A percentile compares a stretch with the other conserved stretches of the same genome.
phyloP scores from a whole-genome alignment of 805 yeast genomes.

The Huiozyma sinensis region DNA sequence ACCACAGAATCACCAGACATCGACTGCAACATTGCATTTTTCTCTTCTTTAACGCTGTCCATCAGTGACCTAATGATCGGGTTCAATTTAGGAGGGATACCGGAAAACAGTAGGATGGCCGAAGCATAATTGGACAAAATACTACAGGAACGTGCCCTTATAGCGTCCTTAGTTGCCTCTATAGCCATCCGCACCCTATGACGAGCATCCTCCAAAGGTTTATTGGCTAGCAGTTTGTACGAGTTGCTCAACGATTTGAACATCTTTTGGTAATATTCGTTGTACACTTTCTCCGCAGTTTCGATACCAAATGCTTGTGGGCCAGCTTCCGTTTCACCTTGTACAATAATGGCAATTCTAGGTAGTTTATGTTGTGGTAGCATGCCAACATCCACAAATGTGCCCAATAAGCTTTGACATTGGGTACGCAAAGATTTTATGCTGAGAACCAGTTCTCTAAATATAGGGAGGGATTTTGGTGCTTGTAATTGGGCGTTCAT shows the following conservation, averaged over 20 bases:
- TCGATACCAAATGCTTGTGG: conserved; percentile 81
- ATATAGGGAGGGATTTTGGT: conserved; percentile 37
- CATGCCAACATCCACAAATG: conserved; percentile 69
- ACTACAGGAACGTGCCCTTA: conserved; percentile 40
- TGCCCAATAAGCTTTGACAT: conserved; percentile 69
- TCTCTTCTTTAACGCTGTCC: conserved; percentile 84
- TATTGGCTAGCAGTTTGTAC: conserved; percentile 57
- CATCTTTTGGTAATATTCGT: conserved; percentile 56
- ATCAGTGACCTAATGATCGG: conserved; percentile 81
- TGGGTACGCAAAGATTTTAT: conserved; percentile 78
- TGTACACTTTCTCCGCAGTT: conserved; percentile 60
- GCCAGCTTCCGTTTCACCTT: conserved; percentile 91
- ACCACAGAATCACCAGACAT: conserved; percentile 65
- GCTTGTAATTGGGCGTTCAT: conserved; percentile 30
- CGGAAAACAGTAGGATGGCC: conserved; percentile 50
- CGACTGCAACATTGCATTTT: conserved; percentile 50
- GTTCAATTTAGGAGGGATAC: conserved; percentile 76
- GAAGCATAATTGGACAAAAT: conserved; percentile 71
- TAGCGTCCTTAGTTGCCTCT: conserved; percentile 51
- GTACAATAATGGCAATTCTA: conserved; percentile 76
- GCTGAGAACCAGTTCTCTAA: conserved; percentile 76
- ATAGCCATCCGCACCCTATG: conserved; percentile 56
- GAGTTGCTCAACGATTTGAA: conserved; percentile 54
- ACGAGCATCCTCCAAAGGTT: conserved; percentile 69
- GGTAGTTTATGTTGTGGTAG: conserved; percentile 64